These are phyloP conservation scores for Lecanicillium sp. DNA, from an alignment of 2,329 filamentous ascomycete genomes.

Conservation along the genomic window DNA sequence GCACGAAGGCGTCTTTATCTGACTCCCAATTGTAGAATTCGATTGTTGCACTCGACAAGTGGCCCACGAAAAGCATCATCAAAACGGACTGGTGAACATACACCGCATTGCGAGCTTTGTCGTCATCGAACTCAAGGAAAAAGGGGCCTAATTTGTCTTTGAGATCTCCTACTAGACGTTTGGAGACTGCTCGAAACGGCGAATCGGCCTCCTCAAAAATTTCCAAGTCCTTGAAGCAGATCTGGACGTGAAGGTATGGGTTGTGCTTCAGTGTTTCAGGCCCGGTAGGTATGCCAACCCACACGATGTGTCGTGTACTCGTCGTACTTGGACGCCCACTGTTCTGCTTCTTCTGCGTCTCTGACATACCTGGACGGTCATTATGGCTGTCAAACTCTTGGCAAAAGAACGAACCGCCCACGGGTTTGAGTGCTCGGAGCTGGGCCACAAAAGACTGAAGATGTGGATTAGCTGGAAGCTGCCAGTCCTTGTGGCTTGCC, in stretches of 20 bases:
- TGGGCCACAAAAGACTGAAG: slow-evolving; percentile 3
- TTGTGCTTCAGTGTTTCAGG: not conserved
- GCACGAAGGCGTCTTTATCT: no score
- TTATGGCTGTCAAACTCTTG: not conserved
- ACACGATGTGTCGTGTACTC: slow-evolving; percentile 1
- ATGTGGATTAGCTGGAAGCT: slow-evolving; percentile 2
- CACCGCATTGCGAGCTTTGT: no score
- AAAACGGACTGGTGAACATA: no score
- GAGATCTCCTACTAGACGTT: no score
- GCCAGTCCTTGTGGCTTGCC: not conserved
- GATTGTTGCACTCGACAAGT: no score
- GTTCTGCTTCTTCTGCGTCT: slow-evolving; percentile 1
- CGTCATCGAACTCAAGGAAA: no score
- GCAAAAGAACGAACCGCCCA: not conserved
- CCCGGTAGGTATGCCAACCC: slow-evolving; percentile 1
- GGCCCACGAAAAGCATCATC: no score
- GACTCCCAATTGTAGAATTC: no score
- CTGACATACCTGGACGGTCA: not conserved
- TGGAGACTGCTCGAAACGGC: no score
- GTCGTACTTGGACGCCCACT: slow-evolving; percentile 1
- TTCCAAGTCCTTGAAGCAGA: no score
- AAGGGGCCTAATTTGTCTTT: no score
- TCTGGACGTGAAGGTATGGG: not conserved
- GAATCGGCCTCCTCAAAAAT: no score
- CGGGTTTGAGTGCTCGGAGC: not conserved